phyloP scores from a whole-genome alignment of 129 eudicot species.

The Flaveria ramosissima region DNA sequence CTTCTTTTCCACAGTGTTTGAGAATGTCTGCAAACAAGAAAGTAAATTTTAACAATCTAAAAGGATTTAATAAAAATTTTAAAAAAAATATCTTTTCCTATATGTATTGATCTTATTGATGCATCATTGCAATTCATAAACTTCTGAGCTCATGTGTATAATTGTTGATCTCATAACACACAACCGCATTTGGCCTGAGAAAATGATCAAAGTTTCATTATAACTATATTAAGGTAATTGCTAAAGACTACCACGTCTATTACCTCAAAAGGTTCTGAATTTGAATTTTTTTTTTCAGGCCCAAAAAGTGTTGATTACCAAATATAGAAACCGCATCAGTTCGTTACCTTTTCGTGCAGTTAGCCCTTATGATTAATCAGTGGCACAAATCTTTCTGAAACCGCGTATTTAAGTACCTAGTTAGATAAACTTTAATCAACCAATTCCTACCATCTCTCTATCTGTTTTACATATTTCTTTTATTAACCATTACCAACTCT shows the following conservation, averaged over 20 bases:
- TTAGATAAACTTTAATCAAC: not conserved
- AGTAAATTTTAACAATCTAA: not conserved
- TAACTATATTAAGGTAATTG: too few species aligned
- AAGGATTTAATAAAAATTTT: not conserved
- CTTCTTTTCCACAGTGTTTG: slow-evolving; percentile 85
- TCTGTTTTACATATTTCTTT: not conserved
- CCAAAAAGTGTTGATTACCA: not conserved
- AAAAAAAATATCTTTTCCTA: not conserved
- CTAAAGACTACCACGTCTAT: too few species aligned
- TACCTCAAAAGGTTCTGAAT: too few species aligned
- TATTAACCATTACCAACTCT: not conserved
- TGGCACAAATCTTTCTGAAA: not conserved
- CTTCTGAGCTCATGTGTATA: not conserved
- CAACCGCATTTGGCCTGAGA: not conserved
- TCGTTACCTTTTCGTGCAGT: not conserved
- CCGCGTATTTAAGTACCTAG: too few species aligned
- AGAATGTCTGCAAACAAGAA: slow-evolving; percentile 58
- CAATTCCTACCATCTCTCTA: not conserved
- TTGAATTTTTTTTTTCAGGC: too few species aligned
- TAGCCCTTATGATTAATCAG: not conserved
- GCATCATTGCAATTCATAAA: not conserved
- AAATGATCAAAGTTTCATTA: not conserved
- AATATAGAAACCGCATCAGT: not conserved
- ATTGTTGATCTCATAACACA: not conserved
- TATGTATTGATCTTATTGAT: not conserved